phyloP scores from a whole-genome alignment of 2,329 filamentous ascomycete genomes.

The Monilinia aucupariae region DNA sequence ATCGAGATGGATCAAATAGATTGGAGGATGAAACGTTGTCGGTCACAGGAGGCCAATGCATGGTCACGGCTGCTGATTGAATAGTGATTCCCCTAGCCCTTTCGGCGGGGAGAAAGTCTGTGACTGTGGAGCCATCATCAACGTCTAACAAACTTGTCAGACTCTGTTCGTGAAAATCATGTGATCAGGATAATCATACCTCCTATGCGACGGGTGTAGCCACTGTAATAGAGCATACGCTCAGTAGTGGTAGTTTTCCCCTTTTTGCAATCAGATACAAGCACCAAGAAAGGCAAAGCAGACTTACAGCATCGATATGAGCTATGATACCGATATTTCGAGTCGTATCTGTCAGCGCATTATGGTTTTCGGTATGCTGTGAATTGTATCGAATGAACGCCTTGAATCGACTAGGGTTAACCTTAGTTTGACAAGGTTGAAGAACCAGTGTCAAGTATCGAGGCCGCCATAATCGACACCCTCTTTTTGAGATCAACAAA shows the following conservation, averaged over 20 bases:
- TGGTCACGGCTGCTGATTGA: constrained; percentile 93
- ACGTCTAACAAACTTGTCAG: constrained; percentile 54
- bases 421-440: not conserved
- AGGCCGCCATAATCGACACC: constrained; percentile 32
- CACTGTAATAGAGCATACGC: constrained; percentile 97
- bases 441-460: constrained; percentile 19
- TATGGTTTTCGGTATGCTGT: constrained; percentile 21
- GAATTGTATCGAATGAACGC: constrained; percentile 23
- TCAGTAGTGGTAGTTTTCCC: constrained; percentile 98
- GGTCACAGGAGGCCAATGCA: constrained; percentile 71
- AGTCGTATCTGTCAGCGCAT: constrained; percentile 48
- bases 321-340: constrained; percentile 98
- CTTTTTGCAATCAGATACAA: constrained; percentile 35
- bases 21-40: constrained; percentile 13
- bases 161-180: not conserved
- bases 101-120: constrained; percentile 92
- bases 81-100: constrained; percentile 92
- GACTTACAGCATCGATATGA: constrained; percentile 80
- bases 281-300: not conserved
- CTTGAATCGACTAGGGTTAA: constrained; percentile 3
- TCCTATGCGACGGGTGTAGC: constrained; percentile 80
- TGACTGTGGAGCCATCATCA: constrained; percentile 93
- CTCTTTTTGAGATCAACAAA: constrained; percentile 24
- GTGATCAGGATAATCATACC: constrained; percentile 37
- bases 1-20: constrained; percentile 43